A percentile compares a stretch with the other conserved stretches of the same genome.
Evolutionary conservation across 352 stramenopile genomes (phyloP).

Genomic region (Pythium angustatum): DNA sequence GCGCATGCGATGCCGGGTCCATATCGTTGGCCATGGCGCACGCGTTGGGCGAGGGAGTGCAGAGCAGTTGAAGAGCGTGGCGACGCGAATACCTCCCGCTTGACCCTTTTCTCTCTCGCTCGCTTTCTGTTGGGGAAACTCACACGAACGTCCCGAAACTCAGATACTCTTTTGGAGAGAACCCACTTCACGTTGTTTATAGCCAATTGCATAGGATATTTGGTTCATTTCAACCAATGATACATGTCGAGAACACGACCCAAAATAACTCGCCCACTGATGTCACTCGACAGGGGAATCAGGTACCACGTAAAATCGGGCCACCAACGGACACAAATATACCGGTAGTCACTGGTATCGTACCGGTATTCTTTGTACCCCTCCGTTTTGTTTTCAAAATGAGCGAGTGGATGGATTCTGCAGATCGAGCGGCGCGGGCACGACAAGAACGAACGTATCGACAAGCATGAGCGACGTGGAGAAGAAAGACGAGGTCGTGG

Average conservation of each 20-base stretch:
- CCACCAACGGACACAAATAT: background rate
- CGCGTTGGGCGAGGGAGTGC: background rate
- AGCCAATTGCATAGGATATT: conserved; percentile 12
- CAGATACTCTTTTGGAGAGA: conserved; percentile 16
- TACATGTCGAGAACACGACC: conserved; percentile 9
- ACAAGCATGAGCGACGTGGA: conserved; percentile 30
- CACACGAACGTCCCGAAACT: background rate
- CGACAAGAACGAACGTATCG: background rate
- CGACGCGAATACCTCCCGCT: background rate
- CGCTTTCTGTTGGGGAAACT: background rate
- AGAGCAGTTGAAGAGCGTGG: background rate
- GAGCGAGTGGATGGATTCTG: conserved; percentile 23
- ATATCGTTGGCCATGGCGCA: conserved; percentile 32
- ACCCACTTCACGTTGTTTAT: conserved; percentile 12
- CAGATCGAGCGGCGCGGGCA: background rate
- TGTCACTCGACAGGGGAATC: conserved; percentile 15
- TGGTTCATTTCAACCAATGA: conserved; percentile 15
- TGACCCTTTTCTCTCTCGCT: background rate
- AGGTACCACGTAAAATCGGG: background rate
- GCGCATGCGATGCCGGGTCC: conserved; percentile 9
- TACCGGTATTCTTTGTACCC: conserved; percentile 14
- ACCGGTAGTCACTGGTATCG: conserved; percentile 9
- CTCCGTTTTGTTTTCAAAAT: conserved; percentile 14
- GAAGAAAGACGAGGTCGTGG: conserved; percentile 18
- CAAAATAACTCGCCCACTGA: too few species aligned